A percentile compares a stretch with the other conserved stretches of the same genome.
phyloP scores from a whole-genome alignment of 345 rosid species.

The Linum trigynum region DNA sequence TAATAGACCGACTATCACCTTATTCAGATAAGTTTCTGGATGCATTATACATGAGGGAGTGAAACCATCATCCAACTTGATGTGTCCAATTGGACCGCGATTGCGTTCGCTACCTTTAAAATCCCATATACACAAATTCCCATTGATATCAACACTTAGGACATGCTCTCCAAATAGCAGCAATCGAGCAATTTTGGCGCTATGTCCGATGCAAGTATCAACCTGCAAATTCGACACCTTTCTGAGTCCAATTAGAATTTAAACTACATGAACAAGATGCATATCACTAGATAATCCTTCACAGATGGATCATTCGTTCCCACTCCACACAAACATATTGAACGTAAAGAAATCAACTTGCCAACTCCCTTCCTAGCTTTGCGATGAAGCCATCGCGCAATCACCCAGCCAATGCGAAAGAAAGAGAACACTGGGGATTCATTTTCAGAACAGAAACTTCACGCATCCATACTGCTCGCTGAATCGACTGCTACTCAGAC shows the following conservation, averaged over 20 bases:
- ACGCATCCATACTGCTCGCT: no score
- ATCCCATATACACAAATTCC: constrained; percentile 66
- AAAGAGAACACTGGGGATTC: background rate
- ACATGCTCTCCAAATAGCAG: constrained; percentile 78
- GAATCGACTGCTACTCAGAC: no score
- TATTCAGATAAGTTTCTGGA: constrained; percentile 89
- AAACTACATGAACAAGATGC: background rate
- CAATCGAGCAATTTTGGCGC: constrained; percentile 61
- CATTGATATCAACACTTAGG: constrained; percentile 64
- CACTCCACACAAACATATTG: background rate
- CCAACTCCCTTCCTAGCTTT: background rate
- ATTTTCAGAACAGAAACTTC: no score
- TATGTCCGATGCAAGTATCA: constrained; percentile 76
- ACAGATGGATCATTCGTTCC: background rate
- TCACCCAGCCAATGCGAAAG: background rate
- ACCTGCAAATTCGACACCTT: constrained; percentile 33
- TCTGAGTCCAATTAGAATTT: background rate
- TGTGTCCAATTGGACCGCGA: constrained; percentile 54
- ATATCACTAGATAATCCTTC: background rate
- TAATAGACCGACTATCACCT: constrained; percentile 33
- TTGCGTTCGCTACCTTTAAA: constrained; percentile 62
- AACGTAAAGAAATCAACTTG: background rate
- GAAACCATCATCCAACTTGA: constrained; percentile 43
- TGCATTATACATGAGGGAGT: constrained; percentile 76
- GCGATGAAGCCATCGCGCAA: background rate